phyloP scores from a whole-genome alignment of 1,284 basidiomycete genomes.

The Nidula niveotomentosa region DNA sequence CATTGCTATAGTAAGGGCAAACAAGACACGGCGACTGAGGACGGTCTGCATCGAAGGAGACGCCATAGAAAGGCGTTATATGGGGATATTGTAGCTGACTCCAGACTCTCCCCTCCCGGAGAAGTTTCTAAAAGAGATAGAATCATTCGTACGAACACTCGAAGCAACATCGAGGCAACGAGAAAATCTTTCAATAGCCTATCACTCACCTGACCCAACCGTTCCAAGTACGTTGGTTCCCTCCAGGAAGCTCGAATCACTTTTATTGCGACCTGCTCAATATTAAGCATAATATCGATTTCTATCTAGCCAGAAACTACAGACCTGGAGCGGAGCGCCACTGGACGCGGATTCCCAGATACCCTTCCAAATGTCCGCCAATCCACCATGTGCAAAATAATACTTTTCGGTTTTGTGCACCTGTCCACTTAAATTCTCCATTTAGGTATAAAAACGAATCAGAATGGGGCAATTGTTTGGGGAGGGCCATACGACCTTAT shows the following conservation, averaged over 20 bases:
- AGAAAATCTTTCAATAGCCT: neutral
- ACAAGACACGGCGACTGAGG: constrained; percentile 14
- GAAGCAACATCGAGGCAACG: neutral
- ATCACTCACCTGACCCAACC: neutral
- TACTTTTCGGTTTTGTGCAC: constrained; percentile 4
- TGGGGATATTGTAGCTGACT: constrained; percentile 13
- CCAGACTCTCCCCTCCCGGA: constrained; percentile 17
- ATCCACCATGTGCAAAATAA: constrained; percentile 10
- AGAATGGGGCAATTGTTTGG: neutral
- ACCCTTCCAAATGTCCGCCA: constrained; percentile 12
- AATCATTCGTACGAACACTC: neutral
- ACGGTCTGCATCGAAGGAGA: constrained; percentile 11
- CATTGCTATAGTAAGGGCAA: constrained; percentile 16
- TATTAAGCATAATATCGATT: neutral
- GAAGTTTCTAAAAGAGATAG: constrained; percentile 8
- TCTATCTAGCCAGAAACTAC: neutral
- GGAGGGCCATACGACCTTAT: no score
- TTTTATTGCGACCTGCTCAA: constrained; percentile 12
- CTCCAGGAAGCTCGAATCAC: constrained; percentile 7
- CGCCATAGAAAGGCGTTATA: constrained; percentile 18
- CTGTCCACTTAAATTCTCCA: neutral
- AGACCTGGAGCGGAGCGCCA: neutral
- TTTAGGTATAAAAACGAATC: neutral
- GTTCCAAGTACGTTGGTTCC: constrained; percentile 1
- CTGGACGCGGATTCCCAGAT: constrained; percentile 1